Base-by-base conservation (phyloP, 1,284 basidiomycete species). In the Entoloma clypeatum region DNA sequence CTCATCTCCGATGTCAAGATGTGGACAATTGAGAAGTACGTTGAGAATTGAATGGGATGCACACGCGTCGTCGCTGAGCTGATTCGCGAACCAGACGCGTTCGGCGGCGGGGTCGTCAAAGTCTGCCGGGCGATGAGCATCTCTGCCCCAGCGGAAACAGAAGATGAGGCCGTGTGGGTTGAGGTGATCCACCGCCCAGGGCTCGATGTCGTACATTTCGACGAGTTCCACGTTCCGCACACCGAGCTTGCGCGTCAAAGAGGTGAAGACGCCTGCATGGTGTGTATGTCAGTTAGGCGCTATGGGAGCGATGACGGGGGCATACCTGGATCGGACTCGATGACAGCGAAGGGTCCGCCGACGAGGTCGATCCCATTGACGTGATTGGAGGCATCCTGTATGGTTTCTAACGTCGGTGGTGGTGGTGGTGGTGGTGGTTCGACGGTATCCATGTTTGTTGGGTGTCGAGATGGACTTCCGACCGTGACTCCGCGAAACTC, bases 51-150 rank as follows among this genome's bases (percentile, higher is more conserved):
- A 77, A 49, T 73, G 72, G 0, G 77, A 77, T 2, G 77, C 76
- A 52, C 79, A 81, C 2, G 78, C 75, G 51, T 81, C 77, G 49
- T 77, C 71, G 54, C 72, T 76, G n/a, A 81, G 65, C 53, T 81
- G 79, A 54, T 81, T 77, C 5, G 78, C 78, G 48, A 80, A 81
- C 78, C 78, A 81, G 9, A 81, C 69, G 13, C 61, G 62, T 41
- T 74, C 70, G 1, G 76, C 70, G 19, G 72, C 71, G 5, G 74
- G 69, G 53, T 79, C 76, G 18, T 70, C 65, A 40, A 74, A 71
- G 42, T 74, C 71, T 3, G 63, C 59, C 0, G 68, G 60, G n/a
- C 66, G 62, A 44, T 71, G 67, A 2, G 61, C 42, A 45, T 75
- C 74, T 47, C 71, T 67, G 6, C 59, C 60, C 68, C 75, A 79